Percentiles rank a stretch among this genome's conserved stretches.
Conservation (phyloP, 352 stramenopile species). For the Pythium rhizo-oryzae region DNA sequence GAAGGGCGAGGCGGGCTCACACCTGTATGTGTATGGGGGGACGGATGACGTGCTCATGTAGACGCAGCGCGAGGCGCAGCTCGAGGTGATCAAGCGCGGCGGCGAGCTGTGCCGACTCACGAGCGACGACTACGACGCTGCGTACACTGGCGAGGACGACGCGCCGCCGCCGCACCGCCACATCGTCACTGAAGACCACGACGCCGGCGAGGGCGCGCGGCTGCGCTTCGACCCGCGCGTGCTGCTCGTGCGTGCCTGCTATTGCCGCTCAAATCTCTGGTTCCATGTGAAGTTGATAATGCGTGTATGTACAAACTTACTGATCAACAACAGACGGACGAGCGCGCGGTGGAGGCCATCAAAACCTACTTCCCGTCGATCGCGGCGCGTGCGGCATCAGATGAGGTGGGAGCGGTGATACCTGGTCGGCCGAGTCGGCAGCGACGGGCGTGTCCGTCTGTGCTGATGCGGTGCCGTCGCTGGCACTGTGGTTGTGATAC, state of each 20-base stretch:
- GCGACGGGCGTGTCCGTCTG: not conserved
- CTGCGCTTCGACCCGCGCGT: constrained; percentile 27
- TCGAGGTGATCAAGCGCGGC: constrained; percentile 62
- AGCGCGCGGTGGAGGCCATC: constrained; percentile 56
- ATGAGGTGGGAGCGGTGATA: constrained; percentile 29
- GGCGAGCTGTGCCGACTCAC: constrained; percentile 60
- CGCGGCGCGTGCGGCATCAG: constrained; percentile 38
- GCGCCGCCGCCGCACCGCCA: constrained; percentile 4
- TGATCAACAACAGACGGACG: constrained; percentile 68
- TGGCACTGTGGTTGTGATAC: constrained; percentile 5
- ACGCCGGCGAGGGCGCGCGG: constrained; percentile 1
- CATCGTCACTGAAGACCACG: constrained; percentile 3
- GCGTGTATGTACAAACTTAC: no score
- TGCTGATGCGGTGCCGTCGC: not conserved
- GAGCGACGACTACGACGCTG: constrained; percentile 35
- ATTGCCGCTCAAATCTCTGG: no score
- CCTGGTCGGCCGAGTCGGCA: constrained; percentile 16
- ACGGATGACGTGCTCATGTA: not conserved
- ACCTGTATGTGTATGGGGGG: not conserved
- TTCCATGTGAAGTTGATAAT: no score
- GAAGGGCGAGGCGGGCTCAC: no score
- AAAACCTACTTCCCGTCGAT: constrained; percentile 68
- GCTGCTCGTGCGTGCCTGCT: constrained; percentile 15
- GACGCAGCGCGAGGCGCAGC: constrained; percentile 34
- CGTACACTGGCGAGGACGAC: constrained; percentile 19